Percentiles rank a stretch among this genome's conserved stretches.
These are phyloP conservation scores for Suillus placidus DNA, from an alignment of 768 basidiomycete species.

Conservation along the genomic window DNA sequence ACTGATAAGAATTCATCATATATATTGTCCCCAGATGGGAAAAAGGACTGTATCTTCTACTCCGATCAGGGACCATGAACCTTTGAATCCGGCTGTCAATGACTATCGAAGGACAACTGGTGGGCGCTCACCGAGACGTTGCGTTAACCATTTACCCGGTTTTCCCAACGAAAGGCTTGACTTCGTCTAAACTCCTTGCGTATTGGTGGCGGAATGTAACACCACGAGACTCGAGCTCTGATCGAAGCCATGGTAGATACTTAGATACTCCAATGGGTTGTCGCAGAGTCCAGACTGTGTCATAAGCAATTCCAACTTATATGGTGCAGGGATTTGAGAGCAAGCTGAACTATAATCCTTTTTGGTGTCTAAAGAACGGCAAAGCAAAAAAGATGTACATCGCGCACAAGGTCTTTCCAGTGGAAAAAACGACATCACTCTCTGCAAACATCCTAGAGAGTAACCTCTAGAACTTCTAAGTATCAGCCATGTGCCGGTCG, in stretches of 20 bases:
- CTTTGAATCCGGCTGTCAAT: slow-evolving; percentile 30
- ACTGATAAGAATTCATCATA: slow-evolving; percentile 41
- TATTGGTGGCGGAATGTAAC: slow-evolving; percentile 46
- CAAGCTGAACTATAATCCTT: slow-evolving; percentile 27
- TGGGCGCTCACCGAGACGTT: slow-evolving; percentile 48
- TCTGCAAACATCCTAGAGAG: slow-evolving; percentile 38
- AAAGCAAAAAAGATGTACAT: slow-evolving; percentile 30
- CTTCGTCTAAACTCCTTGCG: slow-evolving; percentile 49
- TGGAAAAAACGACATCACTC: slow-evolving; percentile 20
- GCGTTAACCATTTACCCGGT: slow-evolving; percentile 54
- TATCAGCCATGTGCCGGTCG: slow-evolving; percentile 1
- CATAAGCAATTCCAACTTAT: slow-evolving; percentile 44
- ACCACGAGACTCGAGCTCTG: slow-evolving; percentile 40
- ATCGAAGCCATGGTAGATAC: slow-evolving; percentile 53
- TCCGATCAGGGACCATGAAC: slow-evolving; percentile 73
- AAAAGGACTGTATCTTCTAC: slow-evolving; percentile 74
- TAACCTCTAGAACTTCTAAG: slow-evolving; percentile 30
- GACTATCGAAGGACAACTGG: background rate
- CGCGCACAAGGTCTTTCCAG: slow-evolving; percentile 41
- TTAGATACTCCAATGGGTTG: slow-evolving; percentile 52
- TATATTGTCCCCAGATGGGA: slow-evolving; percentile 84
- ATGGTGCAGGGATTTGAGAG: slow-evolving; percentile 39
- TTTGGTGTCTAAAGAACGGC: background rate
- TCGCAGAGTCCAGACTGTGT: slow-evolving; percentile 42
- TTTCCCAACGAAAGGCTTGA: slow-evolving; percentile 40